A percentile compares a stretch with the other conserved stretches of the same genome.
phyloP scores from a whole-genome alignment of 768 basidiomycete genomes.

The Lepiota venenata region DNA sequence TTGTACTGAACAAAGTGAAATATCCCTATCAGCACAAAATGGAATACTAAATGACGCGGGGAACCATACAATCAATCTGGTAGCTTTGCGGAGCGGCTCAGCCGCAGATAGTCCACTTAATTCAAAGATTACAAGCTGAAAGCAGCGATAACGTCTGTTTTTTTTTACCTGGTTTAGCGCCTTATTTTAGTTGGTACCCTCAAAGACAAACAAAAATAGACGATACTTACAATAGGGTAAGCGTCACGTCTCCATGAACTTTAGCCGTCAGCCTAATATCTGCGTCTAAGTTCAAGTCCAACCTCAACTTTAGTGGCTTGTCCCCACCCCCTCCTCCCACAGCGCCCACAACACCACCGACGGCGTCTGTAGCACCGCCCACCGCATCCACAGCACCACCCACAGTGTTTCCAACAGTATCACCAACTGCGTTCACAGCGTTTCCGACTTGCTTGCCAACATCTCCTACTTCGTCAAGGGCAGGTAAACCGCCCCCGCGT shows the following conservation, averaged over 20 bases:
- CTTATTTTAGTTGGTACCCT: slow-evolving; percentile 10
- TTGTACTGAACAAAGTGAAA: background rate
- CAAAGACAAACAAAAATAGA: background rate
- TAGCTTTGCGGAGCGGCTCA: too few species aligned
- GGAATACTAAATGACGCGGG: too few species aligned
- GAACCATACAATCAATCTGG: too few species aligned
- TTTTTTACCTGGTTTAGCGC: slow-evolving; percentile 8
- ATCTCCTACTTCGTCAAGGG: slow-evolving; percentile 18
- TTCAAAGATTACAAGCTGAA: too few species aligned
- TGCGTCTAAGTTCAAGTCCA: slow-evolving; percentile 31
- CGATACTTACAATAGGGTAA: slow-evolving; percentile 25
- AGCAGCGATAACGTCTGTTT: background rate
- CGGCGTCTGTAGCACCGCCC: slow-evolving; percentile 7
- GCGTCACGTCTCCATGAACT: slow-evolving; percentile 30
- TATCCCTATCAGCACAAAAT: too few species aligned
- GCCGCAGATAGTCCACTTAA: too few species aligned
- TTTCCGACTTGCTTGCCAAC: slow-evolving; percentile 7
- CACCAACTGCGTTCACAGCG: background rate
- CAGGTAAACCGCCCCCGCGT: slow-evolving; percentile 14
- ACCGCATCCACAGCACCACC: slow-evolving; percentile 7
- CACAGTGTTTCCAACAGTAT: background rate
- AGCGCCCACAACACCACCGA: slow-evolving; percentile 6
- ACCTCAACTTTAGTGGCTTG: slow-evolving; percentile 22
- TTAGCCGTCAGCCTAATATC: slow-evolving; percentile 30
- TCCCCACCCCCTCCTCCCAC: slow-evolving; percentile 11